Evolutionary conservation across 2,329 filamentous ascomycete species (phyloP).

Genomic region (Sclerotinia subarctica): DNA sequence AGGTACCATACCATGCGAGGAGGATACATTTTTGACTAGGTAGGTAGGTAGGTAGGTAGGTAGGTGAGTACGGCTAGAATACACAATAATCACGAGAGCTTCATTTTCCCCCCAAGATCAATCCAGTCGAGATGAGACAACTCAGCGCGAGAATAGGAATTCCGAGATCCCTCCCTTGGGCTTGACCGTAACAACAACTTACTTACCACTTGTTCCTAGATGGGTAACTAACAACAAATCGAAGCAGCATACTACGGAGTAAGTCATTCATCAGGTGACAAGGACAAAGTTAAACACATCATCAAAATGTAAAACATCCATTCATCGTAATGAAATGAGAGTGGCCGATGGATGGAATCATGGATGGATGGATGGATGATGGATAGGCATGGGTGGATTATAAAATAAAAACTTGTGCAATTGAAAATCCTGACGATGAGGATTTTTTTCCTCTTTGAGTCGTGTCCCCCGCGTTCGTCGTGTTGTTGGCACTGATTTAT

Average conservation of each 20-base stretch:
- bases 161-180: not conserved
- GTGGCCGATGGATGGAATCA: not conserved
- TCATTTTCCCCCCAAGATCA: not conserved
- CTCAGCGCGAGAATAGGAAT: not conserved
- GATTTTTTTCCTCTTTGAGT: not conserved
- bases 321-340: not conserved
- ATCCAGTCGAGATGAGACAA: not conserved
- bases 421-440: not conserved
- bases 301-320: slow-evolving; percentile 17
- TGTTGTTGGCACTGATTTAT: not conserved
- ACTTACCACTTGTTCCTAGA: no score
- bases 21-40: not conserved
- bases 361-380: no score
- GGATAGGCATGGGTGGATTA: no score
- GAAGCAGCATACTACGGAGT: no score
- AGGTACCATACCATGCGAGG: not conserved
- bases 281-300: not conserved
- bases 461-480: not conserved
- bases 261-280: not conserved
- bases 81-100: slow-evolving; percentile 1
- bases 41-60: no score
- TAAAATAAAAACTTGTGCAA: no score
- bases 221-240: not conserved
- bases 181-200: slow-evolving; percentile 4
- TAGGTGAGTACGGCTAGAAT: no score